Percentiles rank a stretch among this genome's conserved stretches.
Conservation (phyloP, 2,329 filamentous ascomycete genomes). For the Penicillium sumatraense region DNA sequence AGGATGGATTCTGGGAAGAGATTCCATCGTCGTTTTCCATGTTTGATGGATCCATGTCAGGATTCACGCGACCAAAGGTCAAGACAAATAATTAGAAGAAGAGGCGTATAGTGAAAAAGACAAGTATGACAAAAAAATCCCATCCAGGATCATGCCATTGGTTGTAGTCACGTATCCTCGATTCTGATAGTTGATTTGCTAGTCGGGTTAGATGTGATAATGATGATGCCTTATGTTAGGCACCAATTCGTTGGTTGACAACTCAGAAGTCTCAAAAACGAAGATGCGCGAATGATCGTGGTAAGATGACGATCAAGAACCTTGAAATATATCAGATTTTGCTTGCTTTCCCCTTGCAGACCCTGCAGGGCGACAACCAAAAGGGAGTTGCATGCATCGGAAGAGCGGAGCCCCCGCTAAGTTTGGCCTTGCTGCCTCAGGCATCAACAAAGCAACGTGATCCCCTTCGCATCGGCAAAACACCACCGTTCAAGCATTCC, state of each 20-base stretch:
- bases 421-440: neutral
- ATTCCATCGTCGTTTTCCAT: neutral
- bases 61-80: neutral
- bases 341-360: neutral
- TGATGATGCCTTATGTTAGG: slow-evolving; percentile 1
- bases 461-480: slow-evolving; percentile 18
- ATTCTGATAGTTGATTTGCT: slow-evolving; percentile 1
- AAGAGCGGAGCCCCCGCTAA: slow-evolving; percentile 2
- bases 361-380: neutral
- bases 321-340: neutral
- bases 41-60: slow-evolving; percentile 7
- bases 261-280: neutral
- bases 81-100: neutral
- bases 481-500: neutral
- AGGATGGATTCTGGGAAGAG: neutral
- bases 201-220: neutral
- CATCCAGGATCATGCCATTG: neutral
- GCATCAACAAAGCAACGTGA: slow-evolving; percentile 19
- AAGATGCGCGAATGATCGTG: neutral
- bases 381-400: neutral
- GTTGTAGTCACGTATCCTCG: neutral
- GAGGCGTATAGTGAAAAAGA: neutral
- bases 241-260: neutral
- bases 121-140: neutral
- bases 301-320: neutral